Conservation (phyloP, 257 asterid genomes). For the Penstemon eatonii region DNA sequence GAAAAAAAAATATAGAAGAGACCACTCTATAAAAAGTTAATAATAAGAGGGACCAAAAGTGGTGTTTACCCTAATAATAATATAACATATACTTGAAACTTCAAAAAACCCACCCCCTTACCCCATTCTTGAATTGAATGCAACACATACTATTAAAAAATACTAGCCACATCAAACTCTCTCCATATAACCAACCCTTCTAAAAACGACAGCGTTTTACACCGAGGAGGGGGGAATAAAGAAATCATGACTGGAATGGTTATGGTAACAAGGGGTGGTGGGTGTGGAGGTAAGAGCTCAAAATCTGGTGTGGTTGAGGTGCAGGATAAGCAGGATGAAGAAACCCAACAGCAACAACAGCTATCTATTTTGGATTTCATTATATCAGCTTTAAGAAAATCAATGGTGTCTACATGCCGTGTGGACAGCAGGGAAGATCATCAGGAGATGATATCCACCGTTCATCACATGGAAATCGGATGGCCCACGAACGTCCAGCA, state of each 20-base stretch:
- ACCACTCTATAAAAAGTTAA: too few relatives aligned
- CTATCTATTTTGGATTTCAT: constrained; percentile 68
- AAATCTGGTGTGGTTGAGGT: constrained; percentile 43
- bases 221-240: background rate
- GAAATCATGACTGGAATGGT: constrained; percentile 66
- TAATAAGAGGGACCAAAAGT: too few relatives aligned
- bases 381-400: constrained; percentile 74
- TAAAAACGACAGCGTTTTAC: constrained; percentile 5
- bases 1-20: too few relatives aligned
- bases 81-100: constrained; percentile 37
- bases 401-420: constrained; percentile 86
- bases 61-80: too few relatives aligned
- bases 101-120: constrained; percentile 39
- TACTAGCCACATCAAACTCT: background rate
- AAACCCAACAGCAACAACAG: constrained; percentile 44
- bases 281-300: constrained; percentile 52
- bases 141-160: constrained; percentile 22
- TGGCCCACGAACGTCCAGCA: constrained; percentile 95
- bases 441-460: constrained; percentile 60
- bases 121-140: constrained; percentile 32
- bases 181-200: constrained; percentile 9
- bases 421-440: constrained; percentile 53
- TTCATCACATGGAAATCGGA: constrained; percentile 84
- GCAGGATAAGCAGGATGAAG: constrained; percentile 44
- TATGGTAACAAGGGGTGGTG: constrained; percentile 66